Evolutionary conservation across 2,329 filamentous ascomycete species (phyloP).

Genomic region (Colletotrichum sublineola): DNA sequence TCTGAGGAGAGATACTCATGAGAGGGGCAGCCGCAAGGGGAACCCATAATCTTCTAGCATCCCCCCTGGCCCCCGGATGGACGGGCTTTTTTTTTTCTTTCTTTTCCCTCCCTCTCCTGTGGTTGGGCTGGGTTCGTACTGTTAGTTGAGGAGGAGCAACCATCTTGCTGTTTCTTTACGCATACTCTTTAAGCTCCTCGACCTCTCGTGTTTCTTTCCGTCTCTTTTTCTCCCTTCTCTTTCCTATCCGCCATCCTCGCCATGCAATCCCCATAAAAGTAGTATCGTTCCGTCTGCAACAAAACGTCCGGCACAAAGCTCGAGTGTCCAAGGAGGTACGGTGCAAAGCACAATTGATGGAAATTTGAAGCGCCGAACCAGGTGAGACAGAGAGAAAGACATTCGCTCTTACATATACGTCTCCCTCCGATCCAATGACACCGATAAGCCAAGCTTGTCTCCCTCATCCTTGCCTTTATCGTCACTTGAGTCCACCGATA

Average conservation of each 20-base stretch:
- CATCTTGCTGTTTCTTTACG: slow-evolving; percentile 12
- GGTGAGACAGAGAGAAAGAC: slow-evolving; percentile 5
- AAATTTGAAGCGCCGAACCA: slow-evolving; percentile 18
- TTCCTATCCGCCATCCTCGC: slow-evolving; percentile 30
- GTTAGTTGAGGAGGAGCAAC: slow-evolving; percentile 13
- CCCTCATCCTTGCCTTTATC: slow-evolving; percentile 67
- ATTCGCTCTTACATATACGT: slow-evolving; percentile 37
- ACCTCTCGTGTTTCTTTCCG: slow-evolving; percentile 1
- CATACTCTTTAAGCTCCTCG: slow-evolving; percentile 28
- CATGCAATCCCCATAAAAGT: slow-evolving; percentile 18
- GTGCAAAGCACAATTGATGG: slow-evolving; percentile 24
- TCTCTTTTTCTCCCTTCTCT: slow-evolving; percentile 21
- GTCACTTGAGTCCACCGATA: slow-evolving; percentile 58
- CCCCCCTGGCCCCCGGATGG: slow-evolving; percentile 8
- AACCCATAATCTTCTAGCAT: slow-evolving; percentile 13
- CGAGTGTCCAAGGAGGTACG: slow-evolving; percentile 1
- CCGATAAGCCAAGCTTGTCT: slow-evolving; percentile 71
- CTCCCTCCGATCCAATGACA: slow-evolving; percentile 62
- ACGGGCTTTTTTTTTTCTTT: background rate
- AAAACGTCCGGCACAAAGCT: slow-evolving; percentile 8
- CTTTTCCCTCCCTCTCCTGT: background rate
- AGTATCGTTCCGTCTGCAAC: slow-evolving; percentile 18
- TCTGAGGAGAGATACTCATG: background rate
- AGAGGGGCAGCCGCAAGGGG: slow-evolving; percentile 22
- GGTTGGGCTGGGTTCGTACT: slow-evolving; percentile 19